A percentile compares a stretch with the other conserved stretches of the same genome.
Conservation (phyloP, 106 monocot genomes). For the Dioscorea zingiberensis region DNA sequence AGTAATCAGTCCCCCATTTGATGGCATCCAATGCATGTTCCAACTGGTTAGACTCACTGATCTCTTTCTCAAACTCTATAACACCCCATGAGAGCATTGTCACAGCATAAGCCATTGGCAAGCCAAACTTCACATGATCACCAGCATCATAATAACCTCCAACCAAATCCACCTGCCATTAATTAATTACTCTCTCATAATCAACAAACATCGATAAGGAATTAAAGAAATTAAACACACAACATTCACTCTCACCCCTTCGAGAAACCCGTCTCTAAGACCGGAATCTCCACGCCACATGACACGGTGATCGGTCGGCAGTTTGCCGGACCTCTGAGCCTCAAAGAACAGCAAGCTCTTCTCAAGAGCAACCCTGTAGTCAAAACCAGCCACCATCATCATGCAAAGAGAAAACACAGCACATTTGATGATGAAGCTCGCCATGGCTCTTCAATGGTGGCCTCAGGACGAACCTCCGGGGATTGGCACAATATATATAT, state of each 20-base stretch:
- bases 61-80: slow-evolving; percentile 78
- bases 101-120: slow-evolving; percentile 77
- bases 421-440: neutral
- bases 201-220: neutral
- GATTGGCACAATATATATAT: neutral
- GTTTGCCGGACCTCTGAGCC: slow-evolving; percentile 92
- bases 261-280: slow-evolving; percentile 58
- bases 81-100: slow-evolving; percentile 77
- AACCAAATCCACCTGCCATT: slow-evolving; percentile 67
- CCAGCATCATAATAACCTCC: slow-evolving; percentile 96
- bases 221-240: neutral
- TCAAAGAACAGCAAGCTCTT: slow-evolving; percentile 90
- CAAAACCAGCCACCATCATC: slow-evolving; percentile 5
- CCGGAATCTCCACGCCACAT: slow-evolving; percentile 84
- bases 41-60: slow-evolving; percentile 47
- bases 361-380: slow-evolving; percentile 67
- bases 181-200: neutral
- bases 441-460: neutral
- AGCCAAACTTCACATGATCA: slow-evolving; percentile 93
- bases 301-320: slow-evolving; percentile 59
- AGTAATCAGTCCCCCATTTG: slow-evolving; percentile 89
- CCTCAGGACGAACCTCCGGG: neutral
- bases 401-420: neutral
- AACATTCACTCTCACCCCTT: slow-evolving; percentile 38
- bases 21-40: slow-evolving; percentile 57